phyloP scores from a whole-genome alignment of 805 yeast species.

The Starmerella stigmatis region DNA sequence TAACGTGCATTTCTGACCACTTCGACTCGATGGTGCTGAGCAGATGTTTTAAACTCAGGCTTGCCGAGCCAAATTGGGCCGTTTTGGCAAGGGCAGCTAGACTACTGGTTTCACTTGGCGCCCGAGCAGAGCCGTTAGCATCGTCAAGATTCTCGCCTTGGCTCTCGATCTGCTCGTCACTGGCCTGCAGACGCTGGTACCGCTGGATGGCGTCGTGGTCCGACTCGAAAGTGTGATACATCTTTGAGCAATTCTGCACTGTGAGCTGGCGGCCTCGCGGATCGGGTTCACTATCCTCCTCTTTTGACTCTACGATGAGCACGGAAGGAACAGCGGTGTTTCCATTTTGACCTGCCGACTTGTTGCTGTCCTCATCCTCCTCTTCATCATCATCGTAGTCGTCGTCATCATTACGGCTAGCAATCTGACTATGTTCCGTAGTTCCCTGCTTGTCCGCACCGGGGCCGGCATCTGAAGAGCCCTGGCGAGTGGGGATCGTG shows the following conservation, averaged over 20 bases:
- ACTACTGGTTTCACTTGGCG: conserved; percentile 21
- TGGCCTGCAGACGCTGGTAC: conserved; percentile 65
- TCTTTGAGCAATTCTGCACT: conserved; percentile 40
- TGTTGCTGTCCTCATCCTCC: conserved; percentile 31
- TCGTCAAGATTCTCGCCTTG: conserved; percentile 16
- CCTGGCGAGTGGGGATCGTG: neutral
- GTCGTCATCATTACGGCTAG: conserved; percentile 31
- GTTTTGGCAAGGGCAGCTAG: conserved; percentile 23
- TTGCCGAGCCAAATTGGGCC: conserved; percentile 60
- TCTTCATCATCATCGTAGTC: conserved; percentile 34
- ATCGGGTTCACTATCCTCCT: conserved; percentile 22
- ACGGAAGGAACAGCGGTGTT: conserved; percentile 9
- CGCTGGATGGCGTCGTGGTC: conserved; percentile 65
- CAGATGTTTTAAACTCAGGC: conserved; percentile 67
- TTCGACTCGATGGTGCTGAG: conserved; percentile 66
- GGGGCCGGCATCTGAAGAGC: neutral
- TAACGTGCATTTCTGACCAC: conserved; percentile 58
- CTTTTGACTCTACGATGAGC: conserved; percentile 19
- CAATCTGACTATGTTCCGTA: conserved; percentile 7
- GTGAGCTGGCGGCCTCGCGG: conserved; percentile 27
- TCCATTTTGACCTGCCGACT: conserved; percentile 12
- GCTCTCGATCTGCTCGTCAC: conserved; percentile 54
- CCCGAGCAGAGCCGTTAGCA: neutral
- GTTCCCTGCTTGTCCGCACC: neutral
- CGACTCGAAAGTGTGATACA: conserved; percentile 56